phyloP scores from a whole-genome alignment of 2,329 filamentous ascomycete genomes.

The Arthroderma sp. region DNA sequence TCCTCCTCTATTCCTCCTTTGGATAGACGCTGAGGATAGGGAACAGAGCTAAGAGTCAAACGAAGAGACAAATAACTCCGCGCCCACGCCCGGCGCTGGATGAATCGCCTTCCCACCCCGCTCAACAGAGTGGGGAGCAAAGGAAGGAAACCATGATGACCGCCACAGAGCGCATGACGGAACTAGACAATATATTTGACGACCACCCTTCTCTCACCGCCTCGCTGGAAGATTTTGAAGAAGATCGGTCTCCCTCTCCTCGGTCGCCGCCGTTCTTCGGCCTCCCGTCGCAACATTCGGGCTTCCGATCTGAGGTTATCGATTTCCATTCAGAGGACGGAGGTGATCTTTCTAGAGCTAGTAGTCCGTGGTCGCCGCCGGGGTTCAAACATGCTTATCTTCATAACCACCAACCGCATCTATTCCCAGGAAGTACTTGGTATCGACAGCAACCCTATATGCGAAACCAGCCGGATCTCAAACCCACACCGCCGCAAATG shows the following conservation, averaged over 20 bases:
- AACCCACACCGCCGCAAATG: slow-evolving; percentile 25
- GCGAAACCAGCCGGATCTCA: slow-evolving; percentile 27
- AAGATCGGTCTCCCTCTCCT: slow-evolving; percentile 12
- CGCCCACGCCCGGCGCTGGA: too few relatives aligned
- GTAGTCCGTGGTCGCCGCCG: slow-evolving; percentile 51
- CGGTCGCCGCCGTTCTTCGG: slow-evolving; percentile 41
- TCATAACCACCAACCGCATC: slow-evolving; percentile 23
- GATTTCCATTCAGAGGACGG: slow-evolving; percentile 34
- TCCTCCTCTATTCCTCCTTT: too few relatives aligned
- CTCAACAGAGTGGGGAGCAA: background rate
- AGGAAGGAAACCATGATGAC: slow-evolving; percentile 8
- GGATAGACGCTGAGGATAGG: too few relatives aligned
- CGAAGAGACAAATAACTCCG: too few relatives aligned
- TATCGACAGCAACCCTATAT: slow-evolving; percentile 38
- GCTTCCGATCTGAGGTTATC: slow-evolving; percentile 45
- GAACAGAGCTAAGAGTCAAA: too few relatives aligned
- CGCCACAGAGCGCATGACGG: slow-evolving; percentile 16
- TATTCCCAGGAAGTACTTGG: slow-evolving; percentile 43
- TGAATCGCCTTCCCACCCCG: too few relatives aligned
- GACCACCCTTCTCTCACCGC: slow-evolving; percentile 48
- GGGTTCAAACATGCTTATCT: slow-evolving; percentile 38
- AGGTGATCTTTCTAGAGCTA: slow-evolving; percentile 26
- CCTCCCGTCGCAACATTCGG: slow-evolving; percentile 48
- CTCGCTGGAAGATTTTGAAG: slow-evolving; percentile 50
- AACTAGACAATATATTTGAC: slow-evolving; percentile 39